These are phyloP conservation scores for Histomonas meleagridis DNA, from an alignment of 208 protist species.

Conservation along the genomic window DNA sequence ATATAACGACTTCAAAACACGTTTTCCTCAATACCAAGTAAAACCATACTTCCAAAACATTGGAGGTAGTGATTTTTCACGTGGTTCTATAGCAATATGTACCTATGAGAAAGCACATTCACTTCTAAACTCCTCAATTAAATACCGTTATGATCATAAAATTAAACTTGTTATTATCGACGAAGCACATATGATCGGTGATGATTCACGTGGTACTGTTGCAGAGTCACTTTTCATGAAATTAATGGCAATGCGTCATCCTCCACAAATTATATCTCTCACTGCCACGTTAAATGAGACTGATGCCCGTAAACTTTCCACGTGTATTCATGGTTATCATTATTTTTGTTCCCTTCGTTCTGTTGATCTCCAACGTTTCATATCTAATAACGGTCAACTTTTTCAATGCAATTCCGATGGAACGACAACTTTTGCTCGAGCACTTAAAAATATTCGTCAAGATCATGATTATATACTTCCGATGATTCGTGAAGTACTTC, in stretches of 20 bases:
- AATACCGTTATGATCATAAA: neutral
- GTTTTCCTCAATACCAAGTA: neutral
- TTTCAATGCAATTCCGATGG: neutral
- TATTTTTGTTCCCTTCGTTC: neutral
- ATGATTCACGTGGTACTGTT: neutral
- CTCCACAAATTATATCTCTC: neutral
- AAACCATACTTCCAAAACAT: neutral
- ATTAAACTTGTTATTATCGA: slow-evolving; percentile 6
- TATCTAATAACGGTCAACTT: neutral
- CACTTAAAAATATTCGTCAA: neutral
- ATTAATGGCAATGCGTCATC: neutral
- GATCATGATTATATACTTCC: neutral
- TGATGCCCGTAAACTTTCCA: neutral
- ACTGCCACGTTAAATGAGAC: neutral
- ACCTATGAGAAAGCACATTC: slow-evolving; percentile 37
- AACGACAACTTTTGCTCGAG: too few species aligned
- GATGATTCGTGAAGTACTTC: neutral
- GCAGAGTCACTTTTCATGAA: neutral
- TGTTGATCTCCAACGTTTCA: neutral
- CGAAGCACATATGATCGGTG: neutral
- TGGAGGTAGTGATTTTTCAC: neutral
- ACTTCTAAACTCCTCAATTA: neutral
- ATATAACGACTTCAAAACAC: neutral
- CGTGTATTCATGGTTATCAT: neutral
- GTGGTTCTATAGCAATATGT: neutral